Evolutionary conservation across 2,329 filamentous ascomycete species (phyloP), one percentile per base, ranked within the genome.

Genomic region (Intubia oerlemansii): DNA sequence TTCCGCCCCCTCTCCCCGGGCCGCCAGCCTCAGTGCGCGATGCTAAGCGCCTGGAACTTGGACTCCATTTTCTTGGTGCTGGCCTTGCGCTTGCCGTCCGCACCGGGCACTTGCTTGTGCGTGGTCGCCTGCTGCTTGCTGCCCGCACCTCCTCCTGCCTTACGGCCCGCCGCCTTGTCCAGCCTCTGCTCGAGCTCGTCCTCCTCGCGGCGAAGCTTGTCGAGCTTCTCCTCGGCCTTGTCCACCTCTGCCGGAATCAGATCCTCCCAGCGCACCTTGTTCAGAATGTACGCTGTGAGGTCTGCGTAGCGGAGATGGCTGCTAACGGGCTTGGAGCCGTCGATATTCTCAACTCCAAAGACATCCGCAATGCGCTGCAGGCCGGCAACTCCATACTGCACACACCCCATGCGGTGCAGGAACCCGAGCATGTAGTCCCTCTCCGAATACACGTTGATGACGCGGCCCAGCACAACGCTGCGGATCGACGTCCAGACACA

Each of bases 401-500:
- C 65, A 39, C 74, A 81, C 30, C 76, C 79, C 3, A 70, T 79
- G 28, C 85, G 72, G 46, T 85, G 91, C 22, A 93, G 56, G 45
- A 93, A 91, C 1, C 71, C 82, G 3, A 95, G 68, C 15, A 93
- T 70, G 38, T 80, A 82, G 47, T 95, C 85, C 26, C 80, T 78
- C 29, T 75, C 70, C 1, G 79, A 90, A 46, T 74, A 93, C 4
- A 88, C 81, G 40, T 93, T 95, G 43, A 93, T 62, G n/a, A 93
- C 57, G 14, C 82, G 68, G 0, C 84, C 82, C 23, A 69, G 63
- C 4, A 91, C 80, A 3, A 85, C 77, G 33, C 68, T 74, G 36
- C 78, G 71, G 43, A 92, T 62, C 5, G 68, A 60, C 17, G 75
- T 59, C 84, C 85, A 93, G 30, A 78, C 69, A 7, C 62, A 57